A percentile compares a stretch with the other conserved stretches of the same genome.
Conservation (phyloP, 106 monocot genomes). For the Allium cepa region DNA sequence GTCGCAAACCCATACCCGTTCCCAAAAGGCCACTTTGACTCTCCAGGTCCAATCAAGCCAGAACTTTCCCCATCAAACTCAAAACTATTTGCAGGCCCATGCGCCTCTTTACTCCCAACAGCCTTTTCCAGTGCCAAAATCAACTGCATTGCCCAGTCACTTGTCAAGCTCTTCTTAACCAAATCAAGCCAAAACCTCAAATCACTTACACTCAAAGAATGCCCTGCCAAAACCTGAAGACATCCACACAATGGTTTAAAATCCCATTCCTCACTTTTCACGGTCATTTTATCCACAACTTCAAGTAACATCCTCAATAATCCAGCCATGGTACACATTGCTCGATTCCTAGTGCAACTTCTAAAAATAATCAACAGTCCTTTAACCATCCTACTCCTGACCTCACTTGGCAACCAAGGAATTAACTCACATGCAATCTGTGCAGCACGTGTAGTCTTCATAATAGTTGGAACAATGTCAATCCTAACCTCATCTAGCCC, state of each 20-base stretch:
- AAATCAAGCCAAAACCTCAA: constrained; percentile 62
- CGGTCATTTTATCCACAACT: constrained; percentile 16
- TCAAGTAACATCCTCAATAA: constrained; percentile 45
- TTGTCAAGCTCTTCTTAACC: constrained; percentile 38
- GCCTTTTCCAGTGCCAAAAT: constrained; percentile 80
- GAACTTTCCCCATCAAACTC: constrained; percentile 97
- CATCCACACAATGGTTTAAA: constrained; percentile 49
- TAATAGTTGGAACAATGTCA: constrained; percentile 44
- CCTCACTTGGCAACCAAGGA: constrained; percentile 52
- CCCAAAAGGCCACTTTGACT: constrained; percentile 85
- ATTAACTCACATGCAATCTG: constrained; percentile 56
- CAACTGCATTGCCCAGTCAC: constrained; percentile 58
- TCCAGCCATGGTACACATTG: constrained; percentile 74
- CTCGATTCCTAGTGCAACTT: constrained; percentile 75
- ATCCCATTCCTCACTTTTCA: constrained; percentile 37
- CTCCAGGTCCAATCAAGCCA: constrained; percentile 85
- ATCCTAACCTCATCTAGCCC: constrained; percentile 33
- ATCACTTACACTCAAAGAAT: constrained; percentile 67
- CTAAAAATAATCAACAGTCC: constrained; percentile 52
- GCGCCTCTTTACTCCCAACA: constrained; percentile 48
- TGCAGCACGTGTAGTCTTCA: constrained; percentile 67
- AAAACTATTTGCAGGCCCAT: constrained; percentile 71
- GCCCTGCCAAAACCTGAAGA: constrained; percentile 67
- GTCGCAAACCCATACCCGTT: constrained; percentile 92
- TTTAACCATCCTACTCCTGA: constrained; percentile 62